Percentiles rank a stretch among this genome's conserved stretches.
Evolutionary conservation across 306 rosid species (phyloP).

Genomic region (Senna siamea): DNA sequence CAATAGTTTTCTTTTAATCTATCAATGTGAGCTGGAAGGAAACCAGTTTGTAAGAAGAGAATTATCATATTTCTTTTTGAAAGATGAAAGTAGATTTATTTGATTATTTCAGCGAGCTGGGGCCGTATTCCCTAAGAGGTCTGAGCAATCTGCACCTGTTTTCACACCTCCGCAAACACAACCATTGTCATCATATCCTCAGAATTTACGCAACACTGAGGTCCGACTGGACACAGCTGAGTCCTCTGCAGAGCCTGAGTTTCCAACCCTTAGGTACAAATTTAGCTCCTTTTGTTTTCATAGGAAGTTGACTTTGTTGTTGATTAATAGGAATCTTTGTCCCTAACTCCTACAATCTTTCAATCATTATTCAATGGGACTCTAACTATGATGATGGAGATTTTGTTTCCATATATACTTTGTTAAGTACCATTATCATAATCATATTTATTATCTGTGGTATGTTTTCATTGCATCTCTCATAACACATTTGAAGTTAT

Average conservation of each 20-base stretch:
- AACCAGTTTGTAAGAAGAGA: conserved; percentile 6
- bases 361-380: conserved; percentile 17
- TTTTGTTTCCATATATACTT: no score
- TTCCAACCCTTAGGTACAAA: conserved; percentile 78
- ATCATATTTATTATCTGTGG: background rate
- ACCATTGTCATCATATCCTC: conserved; percentile 82
- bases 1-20: conserved; percentile 9
- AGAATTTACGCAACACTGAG: conserved; percentile 61
- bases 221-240: conserved; percentile 61
- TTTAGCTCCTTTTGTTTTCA: conserved; percentile 26
- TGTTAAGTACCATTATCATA: background rate
- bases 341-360: conserved; percentile 5
- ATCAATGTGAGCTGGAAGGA: background rate
- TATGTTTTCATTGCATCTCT: background rate
- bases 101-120: conserved; percentile 83
- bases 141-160: conserved; percentile 84
- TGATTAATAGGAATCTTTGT: background rate
- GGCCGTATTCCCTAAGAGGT: conserved; percentile 91
- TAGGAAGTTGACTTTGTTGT: conserved; percentile 24
- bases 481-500: background rate
- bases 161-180: conserved; percentile 96
- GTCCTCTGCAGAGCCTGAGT: conserved; percentile 82
- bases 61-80: conserved; percentile 22
- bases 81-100: conserved; percentile 19
- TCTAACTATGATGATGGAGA: no score